phyloP scores from a whole-genome alignment of 2,329 filamentous ascomycete genomes.

The Pleurostoma richardsiae region DNA sequence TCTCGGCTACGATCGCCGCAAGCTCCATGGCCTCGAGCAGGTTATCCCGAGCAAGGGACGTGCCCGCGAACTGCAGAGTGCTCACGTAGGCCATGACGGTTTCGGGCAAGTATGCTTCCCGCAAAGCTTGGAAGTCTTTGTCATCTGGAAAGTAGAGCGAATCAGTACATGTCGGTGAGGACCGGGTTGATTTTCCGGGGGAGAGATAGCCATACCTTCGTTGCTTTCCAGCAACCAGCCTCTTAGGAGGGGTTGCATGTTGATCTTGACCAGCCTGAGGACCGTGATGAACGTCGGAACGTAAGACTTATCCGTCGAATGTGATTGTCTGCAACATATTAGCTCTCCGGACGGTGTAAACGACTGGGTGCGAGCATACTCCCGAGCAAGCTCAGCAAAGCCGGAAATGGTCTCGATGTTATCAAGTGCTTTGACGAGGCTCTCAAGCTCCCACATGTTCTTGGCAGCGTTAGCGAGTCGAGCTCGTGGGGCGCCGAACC shows the following conservation, averaged over 20 bases:
- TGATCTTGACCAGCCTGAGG: constrained; percentile 48
- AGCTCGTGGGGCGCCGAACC: constrained; percentile 40
- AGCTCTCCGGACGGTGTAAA: constrained; percentile 10
- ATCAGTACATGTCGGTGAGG: not conserved
- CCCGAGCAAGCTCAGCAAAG: constrained; percentile 42
- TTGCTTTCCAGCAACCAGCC: constrained; percentile 56
- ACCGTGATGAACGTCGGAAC: constrained; percentile 20
- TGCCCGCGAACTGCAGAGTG: constrained; percentile 74
- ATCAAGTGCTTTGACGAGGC: constrained; percentile 60
- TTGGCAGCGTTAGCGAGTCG: constrained; percentile 21
- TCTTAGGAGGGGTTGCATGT: constrained; percentile 56
- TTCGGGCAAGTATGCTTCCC: constrained; percentile 79
- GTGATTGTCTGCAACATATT: constrained; percentile 10
- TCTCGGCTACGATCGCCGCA: constrained; percentile 67
- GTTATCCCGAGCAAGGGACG: constrained; percentile 67
- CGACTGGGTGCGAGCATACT: constrained; percentile 33
- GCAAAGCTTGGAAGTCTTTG: constrained; percentile 58
- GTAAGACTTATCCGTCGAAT: too few species aligned
- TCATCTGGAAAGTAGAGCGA: constrained; percentile 35
- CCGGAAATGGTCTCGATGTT: constrained; percentile 62
- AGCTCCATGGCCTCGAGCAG: constrained; percentile 85
- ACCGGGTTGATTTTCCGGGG: constrained; percentile 9
- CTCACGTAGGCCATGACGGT: constrained; percentile 78
- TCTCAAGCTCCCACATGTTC: constrained; percentile 65
- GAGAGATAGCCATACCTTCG: constrained; percentile 41